Evolutionary conservation across 2,329 filamentous ascomycete genomes (phyloP), one percentile per base, ranked within the genome.

Genomic region (Colletotrichum australisinense): DNA sequence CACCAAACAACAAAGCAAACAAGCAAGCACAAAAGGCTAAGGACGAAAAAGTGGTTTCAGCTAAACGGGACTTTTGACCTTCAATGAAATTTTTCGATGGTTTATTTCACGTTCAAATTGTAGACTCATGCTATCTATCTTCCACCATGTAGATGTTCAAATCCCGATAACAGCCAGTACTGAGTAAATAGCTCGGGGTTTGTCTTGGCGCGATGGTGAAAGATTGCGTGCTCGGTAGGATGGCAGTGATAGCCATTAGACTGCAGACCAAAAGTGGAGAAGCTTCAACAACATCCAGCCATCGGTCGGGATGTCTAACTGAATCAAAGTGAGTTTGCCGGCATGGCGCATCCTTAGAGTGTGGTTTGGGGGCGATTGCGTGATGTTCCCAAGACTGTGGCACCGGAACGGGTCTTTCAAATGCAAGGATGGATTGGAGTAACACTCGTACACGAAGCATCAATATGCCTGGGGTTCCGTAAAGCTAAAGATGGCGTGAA

Each of bases 181-280:
- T 35, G 32, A 35, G 12, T 12, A 63, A 68, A 35, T 49, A 38
- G 38, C 28, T 63, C 63, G 69, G 52, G 58, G 8, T 53, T 63
- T 63, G 64, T 63, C 69, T 72, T 68, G 69, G 69, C 69, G 57
- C 64, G 69, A 72, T 72, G 69, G 14, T 68, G 69, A 68, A 63
- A 68, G 57, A 72, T 72, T 49, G 58, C 69, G 69, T 72, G 64
- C 69, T 68, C 14, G 52, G 35, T 11, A 26, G 42, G 55, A 67
- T 55, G 62, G 26, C 12, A 38, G n/a, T 38, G 5, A 38, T 16
- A 35, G 35, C 22, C 38, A 53, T 55, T 28, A 22, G 22, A 42
- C 56, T 12, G 30, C 46, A 30, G 55, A 38, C 8, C 26, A 24
- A 67, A 53, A 9, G 42, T 35, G 26, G 69, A 14, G 63, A 56